Base-by-base conservation (phyloP, 208 protist species). In the Acanthamoeba lenticulata region DNA sequence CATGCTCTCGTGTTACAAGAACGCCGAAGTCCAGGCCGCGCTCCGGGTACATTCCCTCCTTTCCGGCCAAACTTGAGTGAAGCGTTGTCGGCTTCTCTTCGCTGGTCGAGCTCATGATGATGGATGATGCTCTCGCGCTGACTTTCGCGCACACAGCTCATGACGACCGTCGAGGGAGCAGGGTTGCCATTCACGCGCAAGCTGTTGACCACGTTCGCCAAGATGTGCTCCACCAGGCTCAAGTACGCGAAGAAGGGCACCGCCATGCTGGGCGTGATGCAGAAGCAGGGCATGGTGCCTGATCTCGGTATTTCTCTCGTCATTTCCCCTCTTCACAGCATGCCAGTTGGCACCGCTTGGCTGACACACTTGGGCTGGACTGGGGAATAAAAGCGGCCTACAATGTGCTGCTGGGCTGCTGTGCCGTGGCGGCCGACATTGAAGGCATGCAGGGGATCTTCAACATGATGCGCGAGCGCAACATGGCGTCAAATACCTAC, bases 391-490 rank as follows among this genome's bases (percentile, higher is more conserved):
- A 2, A 86, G 77, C 77, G n/a, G 45, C 77, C 44, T 86, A 38
- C 44, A 86, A 86, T 27, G 77, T 44, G n/a, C 77, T 86, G 5
- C 27, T 86, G 77, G 29, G 36, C 21, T 86, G 77, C 77, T 86
- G 77, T 24, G 0, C 77, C 11, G 27, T 86, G 3, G 34, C 24
- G 15, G 44, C 7, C 27, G 44, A 86, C 77, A 86, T 57, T 6
- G 0, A 11, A 32, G 44, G 29, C 27, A 47, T 86, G 77, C 77
- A 86, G 42, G n/a, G 57, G 21, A 57, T 86, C 21, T 36, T 86
- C 7, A 6, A 29, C n/a, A 11, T 86, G 77, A 86, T 86, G 77
- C 49, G 36, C 9, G 45, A 86, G 40, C 77, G 21, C 11, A 24
- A 27, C 24, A 21, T 86, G 24, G 7, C 13, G 17, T 57, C 77